These are phyloP conservation scores for Phlebiopsis gigantea DNA, from an alignment of 768 basidiomycete genomes.

Conservation along the genomic window DNA sequence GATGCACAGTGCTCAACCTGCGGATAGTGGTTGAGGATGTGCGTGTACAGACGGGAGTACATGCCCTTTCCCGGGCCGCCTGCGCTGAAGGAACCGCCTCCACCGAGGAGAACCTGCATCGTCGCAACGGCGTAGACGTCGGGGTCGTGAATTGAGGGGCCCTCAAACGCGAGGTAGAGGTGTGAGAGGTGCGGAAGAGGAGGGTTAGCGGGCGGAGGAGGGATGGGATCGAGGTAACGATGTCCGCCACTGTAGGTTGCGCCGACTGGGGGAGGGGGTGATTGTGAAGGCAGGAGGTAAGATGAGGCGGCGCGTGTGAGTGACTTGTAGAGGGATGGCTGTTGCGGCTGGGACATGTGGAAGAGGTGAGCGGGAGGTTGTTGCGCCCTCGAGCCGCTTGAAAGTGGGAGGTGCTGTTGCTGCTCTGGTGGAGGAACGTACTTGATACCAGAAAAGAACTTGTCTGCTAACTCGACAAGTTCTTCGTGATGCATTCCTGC, in stretches of 20 bases:
- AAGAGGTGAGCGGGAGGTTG: constrained; percentile 53
- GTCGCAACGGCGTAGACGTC: constrained; percentile 92
- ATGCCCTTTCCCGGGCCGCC: constrained; percentile 98
- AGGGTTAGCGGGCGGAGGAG: constrained; percentile 75
- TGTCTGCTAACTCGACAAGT: constrained; percentile 80
- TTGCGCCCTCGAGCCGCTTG: constrained; percentile 3
- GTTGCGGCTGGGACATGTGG: constrained; percentile 31
- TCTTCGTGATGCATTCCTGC: constrained; percentile 89
- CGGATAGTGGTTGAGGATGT: constrained; percentile 91
- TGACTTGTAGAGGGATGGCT: constrained; percentile 56
- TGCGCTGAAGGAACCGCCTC: constrained; percentile 95
- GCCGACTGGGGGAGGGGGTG: constrained; percentile 23
- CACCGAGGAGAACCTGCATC: constrained; percentile 92
- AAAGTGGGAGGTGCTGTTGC: constrained; percentile 22
- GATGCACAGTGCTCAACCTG: constrained; percentile 93
- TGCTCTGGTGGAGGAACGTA: constrained; percentile 18
- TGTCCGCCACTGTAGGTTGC: constrained; percentile 84
- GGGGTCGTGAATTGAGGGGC: constrained; percentile 83
- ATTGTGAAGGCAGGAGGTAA: constrained; percentile 52
- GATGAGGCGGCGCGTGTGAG: constrained; percentile 74
- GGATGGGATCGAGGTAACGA: constrained; percentile 51
- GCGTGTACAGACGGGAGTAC: constrained; percentile 95
- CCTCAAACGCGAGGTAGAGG: constrained; percentile 90
- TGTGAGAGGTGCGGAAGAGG: constrained; percentile 86
- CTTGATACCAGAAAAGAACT: constrained; percentile 71